Conservation (phyloP, 306 rosid genomes). For the Canavalia ensiformis region DNA sequence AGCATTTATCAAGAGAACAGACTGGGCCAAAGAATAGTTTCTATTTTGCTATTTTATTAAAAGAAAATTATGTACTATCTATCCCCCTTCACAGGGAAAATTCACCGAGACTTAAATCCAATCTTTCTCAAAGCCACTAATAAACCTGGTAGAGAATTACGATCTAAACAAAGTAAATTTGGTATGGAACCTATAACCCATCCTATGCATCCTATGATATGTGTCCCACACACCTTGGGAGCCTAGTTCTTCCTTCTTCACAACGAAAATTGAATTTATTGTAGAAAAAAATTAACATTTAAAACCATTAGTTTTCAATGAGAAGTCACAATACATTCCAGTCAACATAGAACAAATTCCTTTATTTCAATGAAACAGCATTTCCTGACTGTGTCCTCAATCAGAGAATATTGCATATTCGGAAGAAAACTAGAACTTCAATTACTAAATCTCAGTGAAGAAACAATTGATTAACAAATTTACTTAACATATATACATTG, state of each 20-base stretch:
- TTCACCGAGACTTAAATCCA: neutral
- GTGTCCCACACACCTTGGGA: neutral
- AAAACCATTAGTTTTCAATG: neutral
- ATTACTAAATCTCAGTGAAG: conserved; percentile 11
- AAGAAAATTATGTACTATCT: neutral
- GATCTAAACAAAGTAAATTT: neutral
- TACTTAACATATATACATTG: neutral
- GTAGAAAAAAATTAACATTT: conserved; percentile 9
- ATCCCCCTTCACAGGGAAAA: neutral
- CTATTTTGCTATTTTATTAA: neutral
- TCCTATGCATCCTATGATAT: too few species aligned
- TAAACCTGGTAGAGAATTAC: neutral
- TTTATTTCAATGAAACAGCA: neutral
- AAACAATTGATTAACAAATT: conserved; percentile 22
- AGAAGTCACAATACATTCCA: neutral
- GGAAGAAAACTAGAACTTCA: neutral
- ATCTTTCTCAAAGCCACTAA: conserved; percentile 14
- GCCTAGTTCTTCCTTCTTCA: neutral
- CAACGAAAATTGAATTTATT: neutral
- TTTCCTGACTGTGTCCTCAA: neutral
- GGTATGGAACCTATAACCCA: too few species aligned
- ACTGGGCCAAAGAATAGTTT: neutral
- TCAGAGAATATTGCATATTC: neutral
- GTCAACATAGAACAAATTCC: neutral
- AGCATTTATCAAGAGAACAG: neutral